Conservation (phyloP, 148 eudicot genomes). For the Amaranthus hypochondriacus region DNA sequence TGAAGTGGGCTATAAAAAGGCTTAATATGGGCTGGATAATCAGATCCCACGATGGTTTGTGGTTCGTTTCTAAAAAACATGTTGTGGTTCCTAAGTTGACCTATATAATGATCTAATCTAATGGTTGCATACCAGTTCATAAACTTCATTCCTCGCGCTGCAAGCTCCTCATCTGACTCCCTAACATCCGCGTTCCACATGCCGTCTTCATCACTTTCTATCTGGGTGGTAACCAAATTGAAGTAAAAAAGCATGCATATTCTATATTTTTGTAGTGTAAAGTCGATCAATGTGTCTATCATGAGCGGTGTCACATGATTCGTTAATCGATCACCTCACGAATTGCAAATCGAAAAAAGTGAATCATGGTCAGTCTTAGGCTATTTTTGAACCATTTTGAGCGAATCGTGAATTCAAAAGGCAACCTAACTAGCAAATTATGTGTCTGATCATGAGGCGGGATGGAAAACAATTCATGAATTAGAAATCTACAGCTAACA, state of each 20-base stretch:
- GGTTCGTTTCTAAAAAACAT: neutral
- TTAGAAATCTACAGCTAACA: neutral
- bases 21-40: neutral
- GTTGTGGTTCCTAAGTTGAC: neutral
- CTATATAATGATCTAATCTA: neutral
- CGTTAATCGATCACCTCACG: too few relatives aligned
- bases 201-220: slow-evolving; percentile 61
- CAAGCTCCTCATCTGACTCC: slow-evolving; percentile 59
- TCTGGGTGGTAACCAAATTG: slow-evolving; percentile 27
- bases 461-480: neutral
- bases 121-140: slow-evolving; percentile 43
- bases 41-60: neutral
- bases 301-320: too few relatives aligned
- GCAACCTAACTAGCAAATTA: neutral
- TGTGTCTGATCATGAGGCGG: neutral
- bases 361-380: too few relatives aligned
- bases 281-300: neutral
- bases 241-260: neutral
- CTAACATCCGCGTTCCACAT: slow-evolving; percentile 55
- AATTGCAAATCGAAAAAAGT: too few relatives aligned
- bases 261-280: neutral
- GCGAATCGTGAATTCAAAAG: neutral
- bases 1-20: too few relatives aligned
- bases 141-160: slow-evolving; percentile 63
- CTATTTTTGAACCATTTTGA: too few relatives aligned